These are phyloP conservation scores for Mycena leptocephala DNA, from an alignment of 768 basidiomycete species.

Conservation along the genomic window DNA sequence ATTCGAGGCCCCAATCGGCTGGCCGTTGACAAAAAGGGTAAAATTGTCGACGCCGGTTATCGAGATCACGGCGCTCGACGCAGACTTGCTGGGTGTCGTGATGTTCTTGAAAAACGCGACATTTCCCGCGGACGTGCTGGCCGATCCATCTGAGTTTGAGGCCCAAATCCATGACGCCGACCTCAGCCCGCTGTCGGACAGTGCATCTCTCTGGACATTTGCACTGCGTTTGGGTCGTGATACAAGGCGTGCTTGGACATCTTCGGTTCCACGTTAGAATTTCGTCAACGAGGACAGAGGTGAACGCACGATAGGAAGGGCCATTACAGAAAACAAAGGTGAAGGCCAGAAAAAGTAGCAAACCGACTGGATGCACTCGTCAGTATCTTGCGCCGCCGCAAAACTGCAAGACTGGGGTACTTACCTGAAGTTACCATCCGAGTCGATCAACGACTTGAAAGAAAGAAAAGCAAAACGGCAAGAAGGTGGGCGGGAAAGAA, in stretches of 20 bases:
- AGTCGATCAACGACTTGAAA: neutral
- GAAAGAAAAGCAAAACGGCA: neutral
- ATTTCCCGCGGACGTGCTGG: slow-evolving; percentile 13
- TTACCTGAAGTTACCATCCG: neutral
- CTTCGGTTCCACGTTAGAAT: neutral
- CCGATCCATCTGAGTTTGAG: neutral
- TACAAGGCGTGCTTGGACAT: slow-evolving; percentile 2
- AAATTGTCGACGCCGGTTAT: slow-evolving; percentile 27
- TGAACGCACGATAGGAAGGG: neutral
- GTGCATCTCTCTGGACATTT: neutral
- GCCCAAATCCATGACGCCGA: slow-evolving; percentile 35
- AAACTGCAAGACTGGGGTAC: neutral
- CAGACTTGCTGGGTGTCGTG: slow-evolving; percentile 2
- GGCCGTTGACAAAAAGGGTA: slow-evolving; percentile 24
- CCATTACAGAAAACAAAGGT: neutral
- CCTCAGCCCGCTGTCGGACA: neutral
- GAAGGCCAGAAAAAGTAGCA: neutral
- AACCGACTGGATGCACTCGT: neutral
- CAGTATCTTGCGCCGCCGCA: neutral
- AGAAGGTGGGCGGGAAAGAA: neutral
- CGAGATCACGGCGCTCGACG: slow-evolving; percentile 11
- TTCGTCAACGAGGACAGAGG: neutral
- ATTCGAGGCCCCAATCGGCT: slow-evolving; percentile 19
- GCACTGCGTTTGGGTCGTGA: neutral
- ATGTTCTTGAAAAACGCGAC: slow-evolving; percentile 23